These are phyloP conservation scores for Aspergillus indologenus DNA, from an alignment of 495 filamentous ascomycete species.

Conservation along the genomic window DNA sequence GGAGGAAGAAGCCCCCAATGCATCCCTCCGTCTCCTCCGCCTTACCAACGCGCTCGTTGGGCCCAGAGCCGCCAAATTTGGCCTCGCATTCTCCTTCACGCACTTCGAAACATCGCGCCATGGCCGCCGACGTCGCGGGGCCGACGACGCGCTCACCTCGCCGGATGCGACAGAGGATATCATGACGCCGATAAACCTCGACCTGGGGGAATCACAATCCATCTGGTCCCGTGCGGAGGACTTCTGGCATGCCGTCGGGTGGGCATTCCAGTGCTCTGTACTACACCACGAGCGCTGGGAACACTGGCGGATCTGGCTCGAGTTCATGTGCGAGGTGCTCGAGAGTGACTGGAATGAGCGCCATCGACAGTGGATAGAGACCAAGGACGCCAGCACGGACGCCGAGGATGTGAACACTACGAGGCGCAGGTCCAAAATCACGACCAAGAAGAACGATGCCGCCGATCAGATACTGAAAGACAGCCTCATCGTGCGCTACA, in stretches of 20 bases:
- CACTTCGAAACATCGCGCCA: conserved; percentile 37
- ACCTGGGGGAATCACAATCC: conserved; percentile 60
- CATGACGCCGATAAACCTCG: conserved; percentile 44
- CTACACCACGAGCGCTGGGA: conserved; percentile 69
- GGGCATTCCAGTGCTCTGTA: conserved; percentile 90
- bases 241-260: conserved; percentile 87
- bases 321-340: conserved; percentile 73
- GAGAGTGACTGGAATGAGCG: conserved; percentile 72
- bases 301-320: conserved; percentile 78
- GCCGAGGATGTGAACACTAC: conserved; percentile 13
- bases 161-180: conserved; percentile 22
- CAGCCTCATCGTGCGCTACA: conserved; percentile 57
- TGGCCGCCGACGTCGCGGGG: conserved; percentile 26
- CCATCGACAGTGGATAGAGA: conserved; percentile 14
- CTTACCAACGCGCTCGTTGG: conserved; percentile 51
- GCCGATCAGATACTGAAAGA: conserved; percentile 31
- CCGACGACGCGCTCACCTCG: conserved; percentile 16
- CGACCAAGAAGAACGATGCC: conserved; percentile 25
- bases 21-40: conserved; percentile 58
- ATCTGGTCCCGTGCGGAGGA: conserved; percentile 72
- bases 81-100: conserved; percentile 53
- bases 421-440: not conserved
- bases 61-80: conserved; percentile 46
- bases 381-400: conserved; percentile 17
- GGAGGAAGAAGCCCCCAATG: conserved; percentile 49